phyloP scores from a whole-genome alignment of 345 rosid species.

The Bruguiera gymnorhiza region DNA sequence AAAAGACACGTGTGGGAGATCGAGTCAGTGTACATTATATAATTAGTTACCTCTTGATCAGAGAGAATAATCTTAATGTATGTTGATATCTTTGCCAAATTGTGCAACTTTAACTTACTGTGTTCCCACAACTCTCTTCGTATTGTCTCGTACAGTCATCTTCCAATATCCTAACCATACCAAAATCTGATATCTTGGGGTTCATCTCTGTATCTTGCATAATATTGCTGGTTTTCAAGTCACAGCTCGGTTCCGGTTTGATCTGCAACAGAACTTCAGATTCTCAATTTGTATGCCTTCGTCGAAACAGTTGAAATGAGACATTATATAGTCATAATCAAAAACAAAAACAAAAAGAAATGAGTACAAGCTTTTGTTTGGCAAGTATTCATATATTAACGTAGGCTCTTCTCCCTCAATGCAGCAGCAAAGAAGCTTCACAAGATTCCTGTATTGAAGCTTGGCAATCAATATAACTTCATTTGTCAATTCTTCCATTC shows the following conservation, averaged over 20 bases:
- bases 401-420: too few species aligned
- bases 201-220: conserved; percentile 47
- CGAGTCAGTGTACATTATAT: too few species aligned
- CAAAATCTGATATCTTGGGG: conserved; percentile 69
- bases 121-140: conserved; percentile 64
- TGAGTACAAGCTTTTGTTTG: too few species aligned
- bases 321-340: neutral
- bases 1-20: neutral
- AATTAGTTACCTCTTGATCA: too few species aligned
- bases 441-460: too few species aligned
- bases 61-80: neutral
- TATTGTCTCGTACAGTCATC: conserved; percentile 48
- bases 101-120: conserved; percentile 37
- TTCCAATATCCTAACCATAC: conserved; percentile 59
- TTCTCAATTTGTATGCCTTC: neutral
- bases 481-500: too few species aligned
- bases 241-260: conserved; percentile 30
- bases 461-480: too few species aligned
- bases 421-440: too few species aligned
- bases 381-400: too few species aligned
- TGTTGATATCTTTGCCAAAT: neutral
- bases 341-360: conserved; percentile 57
- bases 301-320: neutral
- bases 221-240: conserved; percentile 64
- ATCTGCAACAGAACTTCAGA: conserved; percentile 26